Base-by-base conservation (phyloP, 495 filamentous ascomycete genomes). In the Podospora anserina region DNA sequence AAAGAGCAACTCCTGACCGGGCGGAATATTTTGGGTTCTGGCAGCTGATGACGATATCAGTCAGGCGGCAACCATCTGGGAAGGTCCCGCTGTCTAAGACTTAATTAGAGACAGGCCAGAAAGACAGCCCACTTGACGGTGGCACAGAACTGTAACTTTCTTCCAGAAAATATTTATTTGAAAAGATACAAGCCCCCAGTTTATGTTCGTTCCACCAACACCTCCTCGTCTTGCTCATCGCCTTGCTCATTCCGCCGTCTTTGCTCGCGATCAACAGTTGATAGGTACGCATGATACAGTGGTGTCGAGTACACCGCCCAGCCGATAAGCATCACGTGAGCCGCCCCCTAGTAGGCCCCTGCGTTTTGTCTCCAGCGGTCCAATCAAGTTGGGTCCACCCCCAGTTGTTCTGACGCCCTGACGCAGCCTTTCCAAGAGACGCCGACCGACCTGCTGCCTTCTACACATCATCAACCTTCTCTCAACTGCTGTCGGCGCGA, bases 401-500 rank as follows among this genome's bases (percentile, higher is more conserved):
- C 64, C 64, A 71, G 66, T 63, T 32, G 69, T 69, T 72, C 71
- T 72, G 73, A 71, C 73, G 68, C 71, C 76, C 70, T 78, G 74
- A 78, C 74, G 74, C 76, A 76, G 76, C 68, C 72, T 68, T 71
- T 70, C 70, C 73, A 69, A 68, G 69, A 57, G 63, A 71, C 70
- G 64, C 55, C 68, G 54, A 59, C 54, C 69, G 65, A 69, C 71
- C 68, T 70, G 70, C 70, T 71, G 74, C 72, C 74, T 72, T 73
- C 70, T 70, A 65, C 72, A 34, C 30, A 70, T 72, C 75, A 73
- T 75, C 75, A 67, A 71, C 62, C 71, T 68, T 28, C 59, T 59
- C 54, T 63, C 28, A 54, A 56, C 63, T 69, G 15, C 13, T 16
- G 32, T 34, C 57, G 56, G 26, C 44, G 68, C 67, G 4, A 59